phyloP scores from a whole-genome alignment of 2,329 filamentous ascomycete species.

The Aureobasidium leucospermi region DNA sequence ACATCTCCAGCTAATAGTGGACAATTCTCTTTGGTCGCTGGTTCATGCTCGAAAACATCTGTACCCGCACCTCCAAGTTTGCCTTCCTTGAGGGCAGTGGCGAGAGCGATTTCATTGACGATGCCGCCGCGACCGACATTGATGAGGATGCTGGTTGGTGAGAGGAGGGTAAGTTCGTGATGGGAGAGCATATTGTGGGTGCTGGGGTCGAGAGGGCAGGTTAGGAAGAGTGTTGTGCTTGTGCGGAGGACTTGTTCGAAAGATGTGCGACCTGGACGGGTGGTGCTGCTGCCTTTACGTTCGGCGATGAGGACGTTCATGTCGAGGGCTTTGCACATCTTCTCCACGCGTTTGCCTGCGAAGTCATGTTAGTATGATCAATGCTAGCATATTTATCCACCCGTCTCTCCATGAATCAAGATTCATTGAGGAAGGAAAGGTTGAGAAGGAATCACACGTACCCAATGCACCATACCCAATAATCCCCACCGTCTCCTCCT shows the following conservation, averaged over 20 bases:
- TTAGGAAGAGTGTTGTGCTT: constrained; percentile 33
- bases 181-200: constrained; percentile 22
- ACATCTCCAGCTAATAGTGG: constrained; percentile 38
- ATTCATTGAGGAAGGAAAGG: background rate
- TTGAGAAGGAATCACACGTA: constrained; percentile 15
- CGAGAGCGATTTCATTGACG: constrained; percentile 43
- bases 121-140: constrained; percentile 45
- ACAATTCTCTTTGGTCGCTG: constrained; percentile 36
- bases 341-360: constrained; percentile 36
- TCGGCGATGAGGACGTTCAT: constrained; percentile 45
- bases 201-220: constrained; percentile 21
- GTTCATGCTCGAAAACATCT: constrained; percentile 45
- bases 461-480: constrained; percentile 45
- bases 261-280: constrained; percentile 25
- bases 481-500: constrained; percentile 43
- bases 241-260: constrained; percentile 32
- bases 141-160: constrained; percentile 37
- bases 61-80: constrained; percentile 44
- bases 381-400: too few species aligned
- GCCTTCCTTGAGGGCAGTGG: constrained; percentile 37
- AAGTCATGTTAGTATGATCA: background rate
- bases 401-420: too few species aligned
- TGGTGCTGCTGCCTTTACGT: constrained; percentile 31
- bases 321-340: constrained; percentile 37
- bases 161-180: constrained; percentile 39